Percentiles rank a stretch among this genome's conserved stretches.
These are phyloP conservation scores for Hemerocallis citrina DNA, from an alignment of 106 monocot genomes.

Conservation along the genomic window DNA sequence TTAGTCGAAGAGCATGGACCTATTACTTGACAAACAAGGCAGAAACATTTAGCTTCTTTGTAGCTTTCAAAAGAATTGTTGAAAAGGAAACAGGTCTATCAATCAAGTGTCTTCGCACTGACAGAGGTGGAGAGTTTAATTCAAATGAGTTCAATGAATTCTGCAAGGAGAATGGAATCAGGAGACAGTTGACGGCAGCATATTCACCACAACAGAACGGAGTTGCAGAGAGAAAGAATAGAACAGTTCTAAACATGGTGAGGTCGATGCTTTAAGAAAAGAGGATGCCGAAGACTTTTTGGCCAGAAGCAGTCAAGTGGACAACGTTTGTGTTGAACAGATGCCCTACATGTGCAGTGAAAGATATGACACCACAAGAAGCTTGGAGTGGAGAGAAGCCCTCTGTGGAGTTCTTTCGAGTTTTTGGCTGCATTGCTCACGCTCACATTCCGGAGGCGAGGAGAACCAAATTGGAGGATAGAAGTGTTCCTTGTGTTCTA, in stretches of 20 bases:
- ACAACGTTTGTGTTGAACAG: slow-evolving; percentile 7
- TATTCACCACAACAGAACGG: slow-evolving; percentile 1
- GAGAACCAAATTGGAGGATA: background rate
- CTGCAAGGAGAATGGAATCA: background rate
- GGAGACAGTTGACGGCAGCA: background rate
- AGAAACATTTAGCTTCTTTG: background rate
- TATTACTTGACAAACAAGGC: slow-evolving; percentile 2
- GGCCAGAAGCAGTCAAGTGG: slow-evolving; percentile 5
- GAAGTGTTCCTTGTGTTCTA: background rate
- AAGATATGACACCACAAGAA: slow-evolving; percentile 1
- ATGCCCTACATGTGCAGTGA: slow-evolving; percentile 1
- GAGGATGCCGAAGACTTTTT: slow-evolving; percentile 3
- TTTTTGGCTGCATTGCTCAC: background rate
- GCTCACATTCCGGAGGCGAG: background rate
- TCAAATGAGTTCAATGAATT: slow-evolving; percentile 1
- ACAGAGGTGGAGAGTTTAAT: background rate
- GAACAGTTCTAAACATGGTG: slow-evolving; percentile 3
- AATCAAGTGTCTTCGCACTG: background rate
- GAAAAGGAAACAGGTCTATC: background rate
- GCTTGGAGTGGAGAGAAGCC: slow-evolving; percentile 1
- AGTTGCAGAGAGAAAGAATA: slow-evolving; percentile 1
- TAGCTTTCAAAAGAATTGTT: background rate
- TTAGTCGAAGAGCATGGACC: background rate
- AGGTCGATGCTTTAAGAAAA: slow-evolving; percentile 5
- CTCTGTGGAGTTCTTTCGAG: background rate